Evolutionary conservation across 2,329 filamentous ascomycete species (phyloP).

Genomic region (Colletotrichum sublineola): DNA sequence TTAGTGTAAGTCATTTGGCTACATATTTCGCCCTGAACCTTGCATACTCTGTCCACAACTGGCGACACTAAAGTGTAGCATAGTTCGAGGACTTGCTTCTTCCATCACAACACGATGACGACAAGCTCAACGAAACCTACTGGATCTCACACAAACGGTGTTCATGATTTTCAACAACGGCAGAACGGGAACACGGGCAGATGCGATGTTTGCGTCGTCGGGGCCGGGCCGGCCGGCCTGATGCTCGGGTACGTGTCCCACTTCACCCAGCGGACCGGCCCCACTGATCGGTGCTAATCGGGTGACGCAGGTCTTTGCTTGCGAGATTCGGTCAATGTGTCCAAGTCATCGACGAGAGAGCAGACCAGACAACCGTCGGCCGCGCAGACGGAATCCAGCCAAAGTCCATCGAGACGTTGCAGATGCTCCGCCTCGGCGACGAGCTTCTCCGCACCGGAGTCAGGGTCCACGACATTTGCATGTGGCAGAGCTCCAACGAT

Average conservation of each 20-base stretch:
- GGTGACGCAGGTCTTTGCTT: conserved; percentile 17
- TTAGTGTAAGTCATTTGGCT: background rate
- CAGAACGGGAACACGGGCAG: background rate
- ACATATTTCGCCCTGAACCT: background rate
- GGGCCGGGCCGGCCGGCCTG: conserved; percentile 33
- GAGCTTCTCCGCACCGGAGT: conserved; percentile 27
- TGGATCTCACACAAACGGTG: background rate
- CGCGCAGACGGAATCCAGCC: conserved; percentile 34
- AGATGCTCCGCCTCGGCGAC: conserved; percentile 30
- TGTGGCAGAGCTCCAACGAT: conserved; percentile 26
- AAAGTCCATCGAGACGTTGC: conserved; percentile 33
- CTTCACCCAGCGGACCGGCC: background rate
- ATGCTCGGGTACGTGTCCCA: conserved; percentile 36
- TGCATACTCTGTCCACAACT: too few species aligned
- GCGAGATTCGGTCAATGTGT: conserved; percentile 33
- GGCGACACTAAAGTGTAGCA: background rate
- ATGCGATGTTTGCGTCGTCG: conserved; percentile 33
- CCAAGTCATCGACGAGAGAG: conserved; percentile 24
- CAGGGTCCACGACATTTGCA: conserved; percentile 50
- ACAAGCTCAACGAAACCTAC: conserved; percentile 3
- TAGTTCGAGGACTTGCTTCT: too few species aligned
- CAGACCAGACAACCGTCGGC: conserved; percentile 21
- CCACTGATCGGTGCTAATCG: background rate
- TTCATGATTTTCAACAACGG: background rate
- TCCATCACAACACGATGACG: conserved; percentile 18